Evolutionary conservation across 805 yeast species (phyloP).

Genomic region (Schwanniomyces polymorphus): DNA sequence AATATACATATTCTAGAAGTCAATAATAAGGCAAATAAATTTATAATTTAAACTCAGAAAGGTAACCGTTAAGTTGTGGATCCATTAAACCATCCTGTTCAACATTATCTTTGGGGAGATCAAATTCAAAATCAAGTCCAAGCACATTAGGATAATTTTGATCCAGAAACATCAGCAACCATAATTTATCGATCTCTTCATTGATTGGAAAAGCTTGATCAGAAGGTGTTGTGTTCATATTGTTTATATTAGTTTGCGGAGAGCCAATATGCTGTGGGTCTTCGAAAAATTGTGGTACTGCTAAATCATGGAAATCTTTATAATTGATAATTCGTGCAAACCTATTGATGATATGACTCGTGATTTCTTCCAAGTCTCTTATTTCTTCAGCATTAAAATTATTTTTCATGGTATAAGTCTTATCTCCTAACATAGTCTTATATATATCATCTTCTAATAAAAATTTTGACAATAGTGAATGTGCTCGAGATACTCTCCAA

Average conservation of each 20-base stretch:
- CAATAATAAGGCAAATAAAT: not conserved
- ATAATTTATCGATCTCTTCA: not conserved
- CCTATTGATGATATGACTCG: constrained; percentile 3
- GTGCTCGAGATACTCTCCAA: constrained; percentile 63
- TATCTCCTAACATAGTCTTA: constrained; percentile 26
- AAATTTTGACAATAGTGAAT: constrained; percentile 9
- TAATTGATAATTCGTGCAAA: constrained; percentile 4
- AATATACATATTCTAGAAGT: not conserved
- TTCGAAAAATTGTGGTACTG: not conserved
- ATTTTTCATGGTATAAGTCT: constrained; percentile 13
- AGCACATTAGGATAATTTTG: not conserved
- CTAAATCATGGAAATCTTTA: constrained; percentile 5
- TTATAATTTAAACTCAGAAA: not conserved
- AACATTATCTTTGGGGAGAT: not conserved
- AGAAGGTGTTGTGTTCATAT: not conserved
- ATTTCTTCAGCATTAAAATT: constrained; percentile 9
- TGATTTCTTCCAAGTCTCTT: constrained; percentile 25
- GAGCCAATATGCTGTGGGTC: not conserved
- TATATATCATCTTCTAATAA: constrained; percentile 19
- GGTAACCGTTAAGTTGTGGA: not conserved
- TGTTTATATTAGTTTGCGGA: not conserved
- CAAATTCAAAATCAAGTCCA: not conserved
- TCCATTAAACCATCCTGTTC: not conserved
- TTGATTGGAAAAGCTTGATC: not conserved
- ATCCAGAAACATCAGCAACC: not conserved